Conservation (phyloP, 176 grass and related monocot genomes). For the Bolboschoenus planiculmis region DNA sequence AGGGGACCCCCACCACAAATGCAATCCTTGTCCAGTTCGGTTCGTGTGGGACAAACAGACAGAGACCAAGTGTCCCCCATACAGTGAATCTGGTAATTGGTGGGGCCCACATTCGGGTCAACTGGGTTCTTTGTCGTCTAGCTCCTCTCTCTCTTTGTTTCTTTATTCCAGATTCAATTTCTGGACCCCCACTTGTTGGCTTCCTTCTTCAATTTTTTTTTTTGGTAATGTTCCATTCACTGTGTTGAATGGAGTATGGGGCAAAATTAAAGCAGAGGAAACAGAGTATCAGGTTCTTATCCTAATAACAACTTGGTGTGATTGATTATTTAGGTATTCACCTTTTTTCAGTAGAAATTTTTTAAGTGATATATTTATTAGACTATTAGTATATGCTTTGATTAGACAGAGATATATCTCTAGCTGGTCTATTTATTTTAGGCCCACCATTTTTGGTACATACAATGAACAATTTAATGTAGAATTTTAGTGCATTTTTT, state of each 20-base stretch:
- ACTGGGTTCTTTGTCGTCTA: conserved; percentile 3
- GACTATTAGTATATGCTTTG: background rate
- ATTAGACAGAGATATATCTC: background rate
- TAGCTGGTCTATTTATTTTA: conserved; percentile 13
- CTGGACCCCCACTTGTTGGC: background rate
- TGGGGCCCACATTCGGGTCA: conserved; percentile 14
- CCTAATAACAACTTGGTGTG: conserved; percentile 7
- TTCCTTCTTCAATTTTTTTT: background rate
- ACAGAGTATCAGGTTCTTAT: conserved; percentile 18
- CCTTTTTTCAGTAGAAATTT: background rate
- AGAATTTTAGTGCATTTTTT: background rate
- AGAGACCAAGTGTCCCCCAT: background rate
- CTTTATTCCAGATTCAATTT: conserved; percentile 8
- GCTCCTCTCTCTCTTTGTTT: background rate
- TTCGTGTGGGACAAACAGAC: conserved; percentile 1
- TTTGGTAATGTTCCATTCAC: background rate
- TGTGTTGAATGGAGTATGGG: background rate
- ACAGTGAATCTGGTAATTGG: conserved; percentile 16
- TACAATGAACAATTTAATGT: background rate
- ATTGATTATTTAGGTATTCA: conserved; percentile 9
- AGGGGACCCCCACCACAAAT: background rate
- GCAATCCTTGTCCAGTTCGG: background rate
- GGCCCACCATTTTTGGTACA: background rate
- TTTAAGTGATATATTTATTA: background rate
- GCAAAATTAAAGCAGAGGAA: background rate